A percentile compares a stretch with the other conserved stretches of the same genome.
Evolutionary conservation across 83 land plant genomes (phyloP).

Genomic region (Isoetes engelmannii): DNA sequence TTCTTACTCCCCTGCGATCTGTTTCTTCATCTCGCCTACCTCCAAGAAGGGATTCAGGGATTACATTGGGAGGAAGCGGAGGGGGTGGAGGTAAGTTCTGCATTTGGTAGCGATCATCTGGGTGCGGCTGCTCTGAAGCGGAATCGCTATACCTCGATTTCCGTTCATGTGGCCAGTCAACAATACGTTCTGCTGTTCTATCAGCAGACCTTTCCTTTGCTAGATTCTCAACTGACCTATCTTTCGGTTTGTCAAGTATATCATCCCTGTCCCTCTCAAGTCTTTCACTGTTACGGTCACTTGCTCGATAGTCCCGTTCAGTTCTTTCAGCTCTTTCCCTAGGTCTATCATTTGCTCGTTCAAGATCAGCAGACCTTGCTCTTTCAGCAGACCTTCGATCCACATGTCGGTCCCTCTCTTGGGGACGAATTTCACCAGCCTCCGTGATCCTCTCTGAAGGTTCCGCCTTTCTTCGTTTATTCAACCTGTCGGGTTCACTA

Average conservation of each 20-base stretch:
- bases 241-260: constrained; percentile 52
- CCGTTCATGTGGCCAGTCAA: constrained; percentile 52
- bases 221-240: constrained; percentile 67
- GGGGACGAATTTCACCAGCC: constrained; percentile 26
- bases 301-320: constrained; percentile 61
- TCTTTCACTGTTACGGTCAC: constrained; percentile 43
- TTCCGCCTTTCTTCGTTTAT: constrained; percentile 1
- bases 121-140: constrained; percentile 51
- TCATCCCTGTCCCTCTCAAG: constrained; percentile 50
- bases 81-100: constrained; percentile 93
- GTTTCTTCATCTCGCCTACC: constrained; percentile 60
- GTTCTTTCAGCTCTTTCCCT: constrained; percentile 27
- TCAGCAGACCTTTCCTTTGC: constrained; percentile 77
- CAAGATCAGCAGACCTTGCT: constrained; percentile 37
- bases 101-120: constrained; percentile 73
- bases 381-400: constrained; percentile 47
- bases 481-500: constrained; percentile 26
- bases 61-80: constrained; percentile 73
- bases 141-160: constrained; percentile 58
- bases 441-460: constrained; percentile 23
- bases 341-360: constrained; percentile 48
- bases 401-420: neutral
- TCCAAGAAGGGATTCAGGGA: constrained; percentile 65
- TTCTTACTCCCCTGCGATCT: constrained; percentile 58
- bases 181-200: constrained; percentile 57